Evolutionary conservation across 2,329 filamentous ascomycete species (phyloP), one percentile per base, ranked within the genome.

Genomic region (Diaporthe velutina): DNA sequence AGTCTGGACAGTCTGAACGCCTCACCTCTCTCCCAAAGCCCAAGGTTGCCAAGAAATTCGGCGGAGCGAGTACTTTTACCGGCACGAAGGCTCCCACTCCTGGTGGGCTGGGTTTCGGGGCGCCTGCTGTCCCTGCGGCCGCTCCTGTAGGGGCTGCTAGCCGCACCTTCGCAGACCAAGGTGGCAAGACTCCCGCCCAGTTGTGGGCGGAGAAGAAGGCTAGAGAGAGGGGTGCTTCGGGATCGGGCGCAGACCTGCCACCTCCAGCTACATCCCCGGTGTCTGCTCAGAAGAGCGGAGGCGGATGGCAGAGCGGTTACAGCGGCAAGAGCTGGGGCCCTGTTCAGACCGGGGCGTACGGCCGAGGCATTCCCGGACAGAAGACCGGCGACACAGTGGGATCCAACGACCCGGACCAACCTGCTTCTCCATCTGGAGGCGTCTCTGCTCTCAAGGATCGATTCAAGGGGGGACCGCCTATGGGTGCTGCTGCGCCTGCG

Each of bases 181-280:
- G 94, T 77, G 97, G 97, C 76, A 99, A 98, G 88, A 98, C 97
- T 7, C 97, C 97, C 9, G 96, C 97, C 40, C 97, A 99, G 83
- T 86, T 98, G 48, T 99, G 97, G 97, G 96, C 96, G 0, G 97
- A 99, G 87, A 98, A 96, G 87, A 98, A 98, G 87, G 96, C 94
- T 50, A 93, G 92, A 76, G 92, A 97, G 82, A 89, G 93, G 70
- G 92, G 90, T 60, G 86, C 86, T 54, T 78, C 74, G 71, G 86
- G 82, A 68, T 85, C 89, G 67, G 85, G 86, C 38, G 83, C 87
- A 68, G 83, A 86, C 28, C 81, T 89, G 57, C 81, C 85, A 70
- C 81, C 86, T 33, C 77, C 84, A 9, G 79, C 84, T 3, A 80
- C 89, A n/a, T 84, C 90, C 54, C 89, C 92, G 0, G 85, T 95